Evolutionary conservation across 371 early-diverging fungal genomes (phyloP), one percentile per base, ranked within the genome.

Genomic region (Lichtheimia corymbifera): DNA sequence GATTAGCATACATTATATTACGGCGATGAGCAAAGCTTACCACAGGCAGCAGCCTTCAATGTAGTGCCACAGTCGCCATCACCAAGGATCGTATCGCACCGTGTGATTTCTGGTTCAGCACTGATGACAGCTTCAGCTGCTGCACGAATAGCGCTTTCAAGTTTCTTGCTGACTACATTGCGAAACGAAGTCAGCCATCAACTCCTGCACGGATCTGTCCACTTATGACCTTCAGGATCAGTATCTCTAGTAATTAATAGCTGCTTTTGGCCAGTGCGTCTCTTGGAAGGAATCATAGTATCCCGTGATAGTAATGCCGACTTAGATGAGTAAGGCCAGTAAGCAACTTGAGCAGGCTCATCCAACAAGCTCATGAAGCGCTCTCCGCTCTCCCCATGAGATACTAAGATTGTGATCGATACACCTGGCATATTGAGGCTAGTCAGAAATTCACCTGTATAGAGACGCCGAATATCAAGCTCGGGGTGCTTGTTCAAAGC

Each of bases 1-100:
- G 13, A 51, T 20, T 41, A 41, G 12, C 13, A n/a, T 43, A 58
- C 35, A 58, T 14, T 20, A 24, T n/a, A 63, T 28, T 12, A 25
- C 20, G 14, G 13, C 11, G 2, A 6, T 9, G 5, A 28, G 28
- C 28, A 14, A 12, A 52, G 41, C 28, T 20, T 69, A 79, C 80
- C 78, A 50, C 64, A 72, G 18, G 87, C 90, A 9, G 90, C 92
- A 5, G 84, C 74, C 28, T 83, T 77, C 47, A 93, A 66, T 0
- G 91, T 90, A 13, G 79, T 73, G 6, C 94, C 94, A 63, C 93
- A 93, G 63, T 93, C 93, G 15, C 93, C 94, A 65, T 93, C 94
- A 15, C 94, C 93, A 55, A 84, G 76, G 44, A 90, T 61, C 43
- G 87, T 84, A 62, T 93, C 94, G 50, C 81, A 83, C 15, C 67